Percentiles rank a stretch among this genome's conserved stretches.
Evolutionary conservation across 345 rosid species (phyloP).

Genomic region (Aurinia saxatilis): DNA sequence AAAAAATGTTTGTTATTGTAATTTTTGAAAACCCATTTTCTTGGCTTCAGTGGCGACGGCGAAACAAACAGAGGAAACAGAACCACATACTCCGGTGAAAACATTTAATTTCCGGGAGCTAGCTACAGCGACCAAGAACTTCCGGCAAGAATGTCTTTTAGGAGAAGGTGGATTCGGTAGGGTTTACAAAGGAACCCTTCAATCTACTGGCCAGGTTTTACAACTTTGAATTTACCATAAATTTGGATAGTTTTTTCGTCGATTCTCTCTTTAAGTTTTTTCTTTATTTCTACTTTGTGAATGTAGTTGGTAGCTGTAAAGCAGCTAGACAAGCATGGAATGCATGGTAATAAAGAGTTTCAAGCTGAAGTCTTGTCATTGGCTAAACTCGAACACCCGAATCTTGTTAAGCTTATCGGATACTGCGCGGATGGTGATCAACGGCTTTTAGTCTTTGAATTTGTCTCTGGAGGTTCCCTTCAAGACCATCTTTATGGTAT

Average conservation of each 20-base stretch:
- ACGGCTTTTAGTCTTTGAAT: slow-evolving; percentile 56
- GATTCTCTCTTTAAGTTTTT: too few species aligned
- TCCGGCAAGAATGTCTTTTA: slow-evolving; percentile 58
- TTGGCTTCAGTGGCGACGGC: slow-evolving; percentile 23
- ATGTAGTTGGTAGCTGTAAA: slow-evolving; percentile 58
- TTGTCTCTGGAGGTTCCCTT: slow-evolving; percentile 43
- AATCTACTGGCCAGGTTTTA: slow-evolving; percentile 50
- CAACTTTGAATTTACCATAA: too few species aligned
- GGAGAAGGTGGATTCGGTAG: slow-evolving; percentile 83
- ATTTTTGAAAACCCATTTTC: background rate
- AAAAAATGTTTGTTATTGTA: background rate
- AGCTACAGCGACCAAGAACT: slow-evolving; percentile 70
- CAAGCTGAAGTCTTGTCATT: slow-evolving; percentile 42
- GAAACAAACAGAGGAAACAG: slow-evolving; percentile 10
- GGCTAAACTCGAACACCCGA: slow-evolving; percentile 44
- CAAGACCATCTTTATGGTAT: slow-evolving; percentile 53
- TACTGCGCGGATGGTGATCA: slow-evolving; percentile 82
- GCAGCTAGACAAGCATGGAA: slow-evolving; percentile 63
- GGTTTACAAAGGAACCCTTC: slow-evolving; percentile 67
- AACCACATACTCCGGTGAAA: slow-evolving; percentile 1
- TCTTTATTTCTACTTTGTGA: background rate
- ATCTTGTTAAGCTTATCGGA: slow-evolving; percentile 56
- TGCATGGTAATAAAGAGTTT: slow-evolving; percentile 48
- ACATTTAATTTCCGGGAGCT: slow-evolving; percentile 57
- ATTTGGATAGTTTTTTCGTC: too few species aligned